phyloP scores from a whole-genome alignment of 306 rosid species.

The Malus asiatica region DNA sequence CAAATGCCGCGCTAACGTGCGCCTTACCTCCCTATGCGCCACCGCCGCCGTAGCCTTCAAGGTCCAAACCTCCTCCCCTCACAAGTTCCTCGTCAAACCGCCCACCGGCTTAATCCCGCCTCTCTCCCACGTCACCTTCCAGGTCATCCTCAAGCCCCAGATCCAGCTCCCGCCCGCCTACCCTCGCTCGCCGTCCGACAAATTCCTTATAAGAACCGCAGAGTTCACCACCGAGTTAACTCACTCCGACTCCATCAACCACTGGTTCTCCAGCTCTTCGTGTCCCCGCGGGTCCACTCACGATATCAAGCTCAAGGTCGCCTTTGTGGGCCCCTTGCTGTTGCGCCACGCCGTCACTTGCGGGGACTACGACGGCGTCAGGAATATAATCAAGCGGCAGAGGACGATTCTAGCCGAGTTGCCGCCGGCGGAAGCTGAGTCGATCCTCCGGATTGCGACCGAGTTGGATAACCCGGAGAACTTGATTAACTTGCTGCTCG shows the following conservation, averaged over 20 bases:
- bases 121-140: constrained; percentile 48
- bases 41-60: constrained; percentile 54
- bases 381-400: constrained; percentile 51
- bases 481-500: constrained; percentile 58
- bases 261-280: constrained; percentile 27
- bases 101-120: constrained; percentile 56
- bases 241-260: not conserved
- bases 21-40: constrained; percentile 36
- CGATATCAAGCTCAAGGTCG: constrained; percentile 53
- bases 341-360: constrained; percentile 40
- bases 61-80: constrained; percentile 69
- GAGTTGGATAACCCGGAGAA: constrained; percentile 48
- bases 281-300: constrained; percentile 7
- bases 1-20: constrained; percentile 64
- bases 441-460: constrained; percentile 48
- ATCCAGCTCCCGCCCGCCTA: constrained; percentile 42
- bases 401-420: constrained; percentile 43
- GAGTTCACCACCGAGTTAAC: not conserved
- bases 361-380: constrained; percentile 40
- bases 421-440: constrained; percentile 25
- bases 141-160: constrained; percentile 74
- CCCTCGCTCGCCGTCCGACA: constrained; percentile 70
- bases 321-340: constrained; percentile 53
- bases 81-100: constrained; percentile 74
- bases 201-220: constrained; percentile 53